Conservation (phyloP, 2,329 filamentous ascomycete species). For the Blastomyces percursus region DNA sequence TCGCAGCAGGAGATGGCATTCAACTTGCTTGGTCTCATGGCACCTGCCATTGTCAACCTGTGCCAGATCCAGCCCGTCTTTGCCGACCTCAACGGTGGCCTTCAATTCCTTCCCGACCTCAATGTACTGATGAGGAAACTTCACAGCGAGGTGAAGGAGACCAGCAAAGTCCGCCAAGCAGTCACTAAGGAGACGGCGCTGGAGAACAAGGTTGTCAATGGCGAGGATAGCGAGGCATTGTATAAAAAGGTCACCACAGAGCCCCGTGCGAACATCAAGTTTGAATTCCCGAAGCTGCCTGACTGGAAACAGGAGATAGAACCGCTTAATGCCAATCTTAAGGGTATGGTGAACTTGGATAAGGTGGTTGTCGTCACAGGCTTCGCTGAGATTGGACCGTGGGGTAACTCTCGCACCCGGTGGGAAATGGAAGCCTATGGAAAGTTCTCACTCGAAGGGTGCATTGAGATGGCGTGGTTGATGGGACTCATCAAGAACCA, state of each 20-base stretch:
- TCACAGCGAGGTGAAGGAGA: conserved; percentile 89
- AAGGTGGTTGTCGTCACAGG: conserved; percentile 97
- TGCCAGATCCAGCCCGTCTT: conserved; percentile 95
- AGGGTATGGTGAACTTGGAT: conserved; percentile 97
- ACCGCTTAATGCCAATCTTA: conserved; percentile 75
- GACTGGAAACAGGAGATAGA: conserved; percentile 87
- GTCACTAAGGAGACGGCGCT: conserved; percentile 93
- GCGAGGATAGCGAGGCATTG: conserved; percentile 78
- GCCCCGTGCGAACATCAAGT: conserved; percentile 95
- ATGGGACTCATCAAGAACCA: conserved; percentile 99
- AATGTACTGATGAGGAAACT: conserved; percentile 90
- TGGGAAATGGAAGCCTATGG: conserved; percentile 99
- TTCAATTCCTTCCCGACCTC: conserved; percentile 93
- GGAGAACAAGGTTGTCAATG: conserved; percentile 95
- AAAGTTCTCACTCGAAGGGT: conserved; percentile 93
- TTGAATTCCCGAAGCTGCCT: conserved; percentile 80
- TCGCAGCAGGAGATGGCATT: conserved; percentile 99
- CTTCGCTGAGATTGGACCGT: conserved; percentile 90
- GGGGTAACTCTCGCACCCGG: conserved; percentile 94
- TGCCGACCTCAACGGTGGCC: conserved; percentile 91
- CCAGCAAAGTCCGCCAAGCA: conserved; percentile 81
- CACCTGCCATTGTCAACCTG: conserved; percentile 81
- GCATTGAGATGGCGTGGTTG: conserved; percentile 99
- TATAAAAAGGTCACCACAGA: conserved; percentile 93
- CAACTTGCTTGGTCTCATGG: conserved; percentile 93